A percentile compares a stretch with the other conserved stretches of the same genome.
Evolutionary conservation across 1,284 basidiomycete genomes (phyloP).

Genomic region (Fomitopsis schrenkii): DNA sequence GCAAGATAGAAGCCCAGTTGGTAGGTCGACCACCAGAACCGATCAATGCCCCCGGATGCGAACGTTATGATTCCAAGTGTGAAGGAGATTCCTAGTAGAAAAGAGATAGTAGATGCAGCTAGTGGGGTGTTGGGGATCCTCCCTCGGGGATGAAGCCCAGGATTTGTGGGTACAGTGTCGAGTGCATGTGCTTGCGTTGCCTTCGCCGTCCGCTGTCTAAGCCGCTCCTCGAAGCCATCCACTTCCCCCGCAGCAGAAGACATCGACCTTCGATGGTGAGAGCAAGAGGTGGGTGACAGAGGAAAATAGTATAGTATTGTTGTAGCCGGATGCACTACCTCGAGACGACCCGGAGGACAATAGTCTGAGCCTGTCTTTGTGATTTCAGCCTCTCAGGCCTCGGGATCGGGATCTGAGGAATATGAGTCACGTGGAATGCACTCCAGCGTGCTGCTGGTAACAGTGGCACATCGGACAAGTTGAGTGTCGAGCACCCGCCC

Average conservation of each 20-base stretch:
- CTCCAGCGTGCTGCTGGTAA: not conserved
- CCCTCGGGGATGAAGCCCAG: constrained; percentile 40
- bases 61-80: constrained; percentile 50
- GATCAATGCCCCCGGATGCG: constrained; percentile 38
- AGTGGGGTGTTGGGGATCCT: constrained; percentile 83
- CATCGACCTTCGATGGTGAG: not conserved
- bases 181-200: constrained; percentile 36
- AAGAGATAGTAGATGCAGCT: constrained; percentile 67
- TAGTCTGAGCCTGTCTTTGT: not conserved
- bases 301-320: not conserved
- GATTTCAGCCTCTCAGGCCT: not conserved
- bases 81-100: constrained; percentile 66
- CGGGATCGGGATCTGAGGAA: not conserved
- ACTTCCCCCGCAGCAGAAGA: constrained; percentile 4
- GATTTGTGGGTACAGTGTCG: constrained; percentile 45
- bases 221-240: constrained; percentile 43
- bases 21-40: constrained; percentile 64
- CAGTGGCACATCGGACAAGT: not conserved
- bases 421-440: not conserved
- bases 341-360: not conserved
- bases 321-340: not conserved
- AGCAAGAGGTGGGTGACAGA: not conserved
- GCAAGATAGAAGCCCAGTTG: constrained; percentile 82
- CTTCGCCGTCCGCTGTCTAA: constrained; percentile 34
- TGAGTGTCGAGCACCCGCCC: not conserved